phyloP scores from a whole-genome alignment of 2,329 filamentous ascomycete species.

The Bipolaris victoriae region DNA sequence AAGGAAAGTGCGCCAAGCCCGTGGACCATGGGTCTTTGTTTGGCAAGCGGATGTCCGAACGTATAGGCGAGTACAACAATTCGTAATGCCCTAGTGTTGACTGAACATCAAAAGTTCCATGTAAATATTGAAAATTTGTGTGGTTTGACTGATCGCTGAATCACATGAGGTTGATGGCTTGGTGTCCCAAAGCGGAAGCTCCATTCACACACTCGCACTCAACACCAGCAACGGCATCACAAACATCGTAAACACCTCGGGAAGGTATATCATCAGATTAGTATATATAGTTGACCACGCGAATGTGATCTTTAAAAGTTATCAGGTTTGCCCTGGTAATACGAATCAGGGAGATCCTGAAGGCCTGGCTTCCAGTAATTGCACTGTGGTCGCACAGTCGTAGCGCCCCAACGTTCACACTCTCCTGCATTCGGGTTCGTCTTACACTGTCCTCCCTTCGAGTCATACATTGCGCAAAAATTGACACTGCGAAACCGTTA shows the following conservation, averaged over 20 bases:
- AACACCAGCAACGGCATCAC: neutral
- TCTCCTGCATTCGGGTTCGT: neutral
- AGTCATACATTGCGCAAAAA: neutral
- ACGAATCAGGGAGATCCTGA: neutral
- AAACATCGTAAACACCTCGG: neutral
- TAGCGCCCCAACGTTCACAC: constrained; percentile 1
- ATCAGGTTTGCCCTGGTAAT: neutral
- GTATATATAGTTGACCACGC: neutral
- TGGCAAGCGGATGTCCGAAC: neutral
- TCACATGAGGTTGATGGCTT: neutral
- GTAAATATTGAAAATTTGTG: neutral
- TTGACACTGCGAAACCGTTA: neutral
- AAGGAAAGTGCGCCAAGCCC: neutral
- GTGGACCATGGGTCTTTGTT: neutral
- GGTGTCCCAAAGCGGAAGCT: neutral
- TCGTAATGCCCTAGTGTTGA: neutral
- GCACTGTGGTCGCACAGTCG: neutral
- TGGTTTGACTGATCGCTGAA: neutral
- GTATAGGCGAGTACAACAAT: neutral
- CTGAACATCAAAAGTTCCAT: neutral
- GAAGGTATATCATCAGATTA: too few species aligned
- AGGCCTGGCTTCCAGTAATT: neutral
- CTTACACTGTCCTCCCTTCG: neutral
- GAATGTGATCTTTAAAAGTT: neutral
- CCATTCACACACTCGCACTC: neutral